A percentile compares a stretch with the other conserved stretches of the same genome.
Evolutionary conservation across 2,329 filamentous ascomycete genomes (phyloP).

Genomic region (Microcyclospora pomicola): DNA sequence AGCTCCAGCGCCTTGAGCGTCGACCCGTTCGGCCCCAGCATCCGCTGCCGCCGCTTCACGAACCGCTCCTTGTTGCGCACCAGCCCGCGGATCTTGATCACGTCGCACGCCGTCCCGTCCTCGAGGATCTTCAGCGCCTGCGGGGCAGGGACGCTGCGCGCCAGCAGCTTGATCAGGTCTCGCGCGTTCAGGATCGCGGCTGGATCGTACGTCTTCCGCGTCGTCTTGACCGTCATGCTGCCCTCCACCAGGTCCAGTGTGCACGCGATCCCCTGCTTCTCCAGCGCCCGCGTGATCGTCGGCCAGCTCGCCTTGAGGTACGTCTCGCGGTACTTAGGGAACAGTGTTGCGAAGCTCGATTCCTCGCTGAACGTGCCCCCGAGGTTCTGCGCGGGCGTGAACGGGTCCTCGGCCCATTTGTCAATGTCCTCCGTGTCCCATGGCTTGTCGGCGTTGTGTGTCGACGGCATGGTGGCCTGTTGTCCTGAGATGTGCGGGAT

Average conservation of each 20-base stretch:
- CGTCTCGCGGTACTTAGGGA: slow-evolving; percentile 91
- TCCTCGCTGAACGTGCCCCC: slow-evolving; percentile 84
- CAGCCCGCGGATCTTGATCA: slow-evolving; percentile 86
- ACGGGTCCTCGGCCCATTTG: slow-evolving; percentile 85
- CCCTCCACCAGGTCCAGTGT: slow-evolving; percentile 90
- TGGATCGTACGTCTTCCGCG: slow-evolving; percentile 79
- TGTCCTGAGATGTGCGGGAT: not conserved
- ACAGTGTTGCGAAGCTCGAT: slow-evolving; percentile 70
- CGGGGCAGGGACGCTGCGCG: slow-evolving; percentile 80
- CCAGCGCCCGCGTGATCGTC: slow-evolving; percentile 70
- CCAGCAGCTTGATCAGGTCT: slow-evolving; percentile 84
- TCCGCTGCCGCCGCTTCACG: slow-evolving; percentile 83
- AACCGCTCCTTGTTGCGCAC: slow-evolving; percentile 92
- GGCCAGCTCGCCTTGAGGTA: slow-evolving; percentile 92
- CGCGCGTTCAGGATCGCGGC: slow-evolving; percentile 85
- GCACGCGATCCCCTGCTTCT: slow-evolving; percentile 79
- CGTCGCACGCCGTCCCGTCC: slow-evolving; percentile 80
- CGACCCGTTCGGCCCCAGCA: slow-evolving; percentile 79
- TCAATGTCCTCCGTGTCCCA: slow-evolving; percentile 97
- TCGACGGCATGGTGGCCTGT: slow-evolving; percentile 62
- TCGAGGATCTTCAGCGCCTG: slow-evolving; percentile 91
- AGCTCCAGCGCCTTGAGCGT: slow-evolving; percentile 91
- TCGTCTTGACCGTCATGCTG: slow-evolving; percentile 93
- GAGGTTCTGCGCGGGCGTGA: slow-evolving; percentile 72
- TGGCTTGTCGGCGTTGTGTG: slow-evolving; percentile 76